Evolutionary conservation across 345 rosid genomes (phyloP).

Genomic region (Aurinia saxatilis): DNA sequence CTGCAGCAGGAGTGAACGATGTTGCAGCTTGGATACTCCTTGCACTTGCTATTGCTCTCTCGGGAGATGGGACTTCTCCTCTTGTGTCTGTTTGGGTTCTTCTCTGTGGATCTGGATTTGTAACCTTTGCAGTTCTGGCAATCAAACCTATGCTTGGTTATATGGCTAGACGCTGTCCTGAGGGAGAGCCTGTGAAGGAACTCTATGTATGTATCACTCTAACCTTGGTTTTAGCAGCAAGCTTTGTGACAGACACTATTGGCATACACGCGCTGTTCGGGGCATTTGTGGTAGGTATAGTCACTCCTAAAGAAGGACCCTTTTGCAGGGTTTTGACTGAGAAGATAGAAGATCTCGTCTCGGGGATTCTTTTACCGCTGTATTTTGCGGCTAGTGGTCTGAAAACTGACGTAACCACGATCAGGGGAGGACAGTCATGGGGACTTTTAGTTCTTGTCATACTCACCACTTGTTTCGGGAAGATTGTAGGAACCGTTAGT

Average conservation of each 20-base stretch:
- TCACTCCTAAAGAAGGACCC: conserved; percentile 41
- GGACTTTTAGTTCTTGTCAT: conserved; percentile 40
- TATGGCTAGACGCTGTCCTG: conserved; percentile 34
- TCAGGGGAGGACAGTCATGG: conserved; percentile 40
- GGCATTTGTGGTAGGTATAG: conserved; percentile 45
- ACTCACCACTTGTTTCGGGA: conserved; percentile 45
- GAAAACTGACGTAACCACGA: conserved; percentile 46
- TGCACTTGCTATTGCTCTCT: conserved; percentile 43
- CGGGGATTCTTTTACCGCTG: conserved; percentile 44
- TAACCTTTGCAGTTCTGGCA: conserved; percentile 30
- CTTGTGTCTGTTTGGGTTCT: conserved; percentile 42
- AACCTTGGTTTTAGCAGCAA: conserved; percentile 41
- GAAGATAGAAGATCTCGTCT: conserved; percentile 47
- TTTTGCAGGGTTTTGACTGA: conserved; percentile 34
- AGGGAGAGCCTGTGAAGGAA: conserved; percentile 33
- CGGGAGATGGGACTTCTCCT: conserved; percentile 33
- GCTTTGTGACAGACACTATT: conserved; percentile 44
- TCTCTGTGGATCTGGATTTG: conserved; percentile 38
- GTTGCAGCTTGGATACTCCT: conserved; percentile 47
- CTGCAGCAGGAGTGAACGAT: conserved; percentile 47
- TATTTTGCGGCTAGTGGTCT: conserved; percentile 58
- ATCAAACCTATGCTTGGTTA: conserved; percentile 29
- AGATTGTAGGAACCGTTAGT: conserved; percentile 43
- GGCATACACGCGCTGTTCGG: conserved; percentile 58
- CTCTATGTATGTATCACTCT: conserved; percentile 42